Percentiles rank a stretch among this genome's conserved stretches.
phyloP scores from a whole-genome alignment of 2,329 filamentous ascomycete genomes.

The Basipetospora chlamydospora region DNA sequence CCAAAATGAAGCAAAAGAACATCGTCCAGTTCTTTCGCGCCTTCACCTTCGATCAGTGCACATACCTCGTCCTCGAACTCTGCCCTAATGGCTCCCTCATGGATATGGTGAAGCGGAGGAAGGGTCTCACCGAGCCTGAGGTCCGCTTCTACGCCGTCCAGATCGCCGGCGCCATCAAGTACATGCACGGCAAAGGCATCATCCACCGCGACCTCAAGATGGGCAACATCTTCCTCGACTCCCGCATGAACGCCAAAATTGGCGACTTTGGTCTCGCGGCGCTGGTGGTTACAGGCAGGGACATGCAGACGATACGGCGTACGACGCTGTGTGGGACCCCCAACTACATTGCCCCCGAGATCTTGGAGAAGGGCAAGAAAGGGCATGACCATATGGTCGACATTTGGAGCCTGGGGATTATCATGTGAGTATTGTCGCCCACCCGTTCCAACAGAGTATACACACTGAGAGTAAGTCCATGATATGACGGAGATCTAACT shows the following conservation, averaged over 20 bases:
- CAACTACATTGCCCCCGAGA: conserved; percentile 96
- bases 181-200: conserved; percentile 89
- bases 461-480: conserved; percentile 8
- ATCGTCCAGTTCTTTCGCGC: conserved; percentile 92
- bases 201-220: conserved; percentile 97
- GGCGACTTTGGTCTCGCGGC: conserved; percentile 94
- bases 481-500: too few relatives aligned
- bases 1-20: conserved; percentile 90
- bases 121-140: conserved; percentile 82
- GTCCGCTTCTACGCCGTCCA: conserved; percentile 89
- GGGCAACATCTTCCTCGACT: conserved; percentile 92
- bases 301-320: conserved; percentile 69
- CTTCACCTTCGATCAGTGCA: conserved; percentile 78
- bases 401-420: conserved; percentile 95
- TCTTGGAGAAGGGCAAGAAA: conserved; percentile 82
- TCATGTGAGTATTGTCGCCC: conserved; percentile 72
- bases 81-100: conserved; percentile 93
- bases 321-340: conserved; percentile 94
- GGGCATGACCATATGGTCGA: conserved; percentile 97
- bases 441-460: too few relatives aligned
- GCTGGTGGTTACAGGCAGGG: conserved; percentile 77
- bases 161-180: conserved; percentile 93
- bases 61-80: conserved; percentile 86
- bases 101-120: conserved; percentile 91
- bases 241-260: conserved; percentile 93